These are phyloP conservation scores for Colletotrichum tabaci DNA, from an alignment of 2,329 filamentous ascomycete genomes.

Conservation along the genomic window DNA sequence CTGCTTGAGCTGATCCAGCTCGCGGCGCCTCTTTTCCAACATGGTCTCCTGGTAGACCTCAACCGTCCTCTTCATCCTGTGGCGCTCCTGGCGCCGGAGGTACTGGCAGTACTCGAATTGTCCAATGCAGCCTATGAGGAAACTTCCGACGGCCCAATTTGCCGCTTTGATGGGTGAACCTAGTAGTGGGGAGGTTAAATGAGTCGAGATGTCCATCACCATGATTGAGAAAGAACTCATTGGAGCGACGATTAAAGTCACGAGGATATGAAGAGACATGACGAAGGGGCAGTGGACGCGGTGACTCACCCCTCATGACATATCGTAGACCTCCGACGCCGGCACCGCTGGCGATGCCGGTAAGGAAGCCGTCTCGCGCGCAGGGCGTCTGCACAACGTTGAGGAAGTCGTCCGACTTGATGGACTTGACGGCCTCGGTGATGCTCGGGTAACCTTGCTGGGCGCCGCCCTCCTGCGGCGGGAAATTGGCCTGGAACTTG, in stretches of 20 bases:
- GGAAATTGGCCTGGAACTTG: slow-evolving; percentile 44
- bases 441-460: slow-evolving; percentile 57
- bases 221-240: not conserved
- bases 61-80: slow-evolving; percentile 87
- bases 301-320: slow-evolving; percentile 78
- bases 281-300: not conserved
- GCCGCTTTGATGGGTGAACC: slow-evolving; percentile 72
- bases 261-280: not conserved
- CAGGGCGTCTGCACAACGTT: slow-evolving; percentile 86
- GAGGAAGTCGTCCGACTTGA: slow-evolving; percentile 78
- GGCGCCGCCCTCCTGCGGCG: slow-evolving; percentile 40
- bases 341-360: slow-evolving; percentile 86
- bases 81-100: slow-evolving; percentile 79
- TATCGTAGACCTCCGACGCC: slow-evolving; percentile 81
- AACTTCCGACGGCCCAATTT: slow-evolving; percentile 89
- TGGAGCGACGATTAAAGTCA: too few species aligned
- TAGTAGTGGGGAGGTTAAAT: not conserved
- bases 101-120: slow-evolving; percentile 90
- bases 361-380: slow-evolving; percentile 84
- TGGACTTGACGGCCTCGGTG: slow-evolving; percentile 75
- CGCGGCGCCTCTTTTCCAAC: slow-evolving; percentile 58
- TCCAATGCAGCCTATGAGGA: slow-evolving; percentile 77
- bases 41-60: slow-evolving; percentile 69
- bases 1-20: slow-evolving; percentile 58
- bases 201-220: not conserved